Evolutionary conservation across 2,329 filamentous ascomycete genomes (phyloP), one percentile per base, ranked within the genome.

Genomic region (Lachnellula occidentalis): DNA sequence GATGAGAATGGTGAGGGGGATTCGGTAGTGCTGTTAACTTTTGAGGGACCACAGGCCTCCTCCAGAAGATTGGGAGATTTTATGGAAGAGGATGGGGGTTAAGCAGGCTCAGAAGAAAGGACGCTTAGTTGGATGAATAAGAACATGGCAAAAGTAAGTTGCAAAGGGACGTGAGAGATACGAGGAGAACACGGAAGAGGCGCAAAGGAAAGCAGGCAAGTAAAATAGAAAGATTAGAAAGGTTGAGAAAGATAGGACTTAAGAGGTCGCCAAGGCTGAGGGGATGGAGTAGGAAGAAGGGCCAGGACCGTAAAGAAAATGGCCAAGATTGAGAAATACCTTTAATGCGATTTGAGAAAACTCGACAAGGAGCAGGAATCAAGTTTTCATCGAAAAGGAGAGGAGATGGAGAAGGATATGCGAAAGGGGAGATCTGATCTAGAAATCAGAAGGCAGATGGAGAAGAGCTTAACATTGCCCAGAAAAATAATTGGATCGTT

Each of bases 401-500:
- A 41, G 31, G 37, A 50, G 39, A 19, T 45, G 21, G 34, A n/a
- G 9, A 42, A 50, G 15, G 45, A 45, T 36, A 58, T 48, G 43
- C 49, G 31, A 17, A 14, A 47, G 2, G 51, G 36, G 14, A 9
- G 15, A 34, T 14, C 8, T 8, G 17, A 34, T 14, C 8, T 8
- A 12, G 21, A 34, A 21, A 5, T 7, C 22, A 34, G 39, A 34
- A 27, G 21, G 11, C 27, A 8, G 24, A 43, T 39, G 43, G 9
- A 39, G 11, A 34, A 19, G 48, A 51, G 39, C 37, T 45, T 19
- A 34, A 51, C 14, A 7, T 55, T n/a, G 45, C 50, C 11, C 42
- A 55, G 50, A 56, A 56, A 41, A 49, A 53, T 11, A 54, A 55
- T 22, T 60, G 55, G 55, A 51, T 58, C 42, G 55, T 58, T 4